A percentile compares a stretch with the other conserved stretches of the same genome.
These are phyloP conservation scores for Limonomyces culmigenus DNA, from an alignment of 1,284 basidiomycete genomes.

Conservation along the genomic window DNA sequence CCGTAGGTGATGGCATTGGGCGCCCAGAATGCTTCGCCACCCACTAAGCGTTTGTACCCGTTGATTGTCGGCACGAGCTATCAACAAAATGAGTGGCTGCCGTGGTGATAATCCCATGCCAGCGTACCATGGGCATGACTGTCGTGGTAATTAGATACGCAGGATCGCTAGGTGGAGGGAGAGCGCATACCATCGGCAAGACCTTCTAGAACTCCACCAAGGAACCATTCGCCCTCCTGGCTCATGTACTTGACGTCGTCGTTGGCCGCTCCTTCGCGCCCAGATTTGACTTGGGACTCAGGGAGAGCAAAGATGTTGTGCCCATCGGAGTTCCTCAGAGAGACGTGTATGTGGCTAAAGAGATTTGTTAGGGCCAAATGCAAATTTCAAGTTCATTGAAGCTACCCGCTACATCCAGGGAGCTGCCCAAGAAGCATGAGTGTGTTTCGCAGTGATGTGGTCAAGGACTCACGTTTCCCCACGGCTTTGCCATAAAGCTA, in stretches of 20 bases:
- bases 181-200: conserved; percentile 60
- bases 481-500: conserved; percentile 98
- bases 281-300: conserved; percentile 39
- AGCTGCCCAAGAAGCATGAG: conserved; percentile 29
- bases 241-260: conserved; percentile 78
- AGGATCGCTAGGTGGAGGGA: neutral
- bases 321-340: conserved; percentile 59
- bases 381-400: neutral
- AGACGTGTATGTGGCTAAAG: conserved; percentile 83
- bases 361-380: neutral
- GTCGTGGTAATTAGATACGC: neutral
- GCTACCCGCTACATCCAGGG: conserved; percentile 78
- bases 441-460: too few relatives aligned
- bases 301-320: conserved; percentile 68
- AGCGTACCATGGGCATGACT: conserved; percentile 48
- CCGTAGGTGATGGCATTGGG: conserved; percentile 88
- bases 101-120: neutral
- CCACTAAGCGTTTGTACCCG: conserved; percentile 93
- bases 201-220: conserved; percentile 82
- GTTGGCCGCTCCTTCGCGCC: conserved; percentile 51
- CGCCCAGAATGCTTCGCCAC: conserved; percentile 92
- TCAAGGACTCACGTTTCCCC: conserved; percentile 62
- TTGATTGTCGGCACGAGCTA: conserved; percentile 88
- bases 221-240: conserved; percentile 77
- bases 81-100: neutral